Base-by-base conservation (phyloP, 805 yeast species). In the Lipomyces anomalus region DNA sequence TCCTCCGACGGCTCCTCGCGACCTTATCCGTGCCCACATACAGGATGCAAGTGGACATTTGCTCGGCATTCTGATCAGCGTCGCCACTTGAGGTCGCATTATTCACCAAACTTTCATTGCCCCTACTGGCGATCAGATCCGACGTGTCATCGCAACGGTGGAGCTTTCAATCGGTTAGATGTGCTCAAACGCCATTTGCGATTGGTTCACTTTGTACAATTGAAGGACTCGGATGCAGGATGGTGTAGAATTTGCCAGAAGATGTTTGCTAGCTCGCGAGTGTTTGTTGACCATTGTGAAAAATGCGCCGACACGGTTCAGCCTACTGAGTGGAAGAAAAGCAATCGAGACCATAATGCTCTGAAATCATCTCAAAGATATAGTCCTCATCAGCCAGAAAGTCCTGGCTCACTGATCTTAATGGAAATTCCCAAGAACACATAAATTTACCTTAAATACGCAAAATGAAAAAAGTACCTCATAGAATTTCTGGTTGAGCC, bases 61-160 rank as follows among this genome's bases (percentile, higher is more conserved):
- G 73, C 78, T 6, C 69, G 90, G 35, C 79, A 75, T 43, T 75
- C 83, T 41, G 90, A 83, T 60, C 73, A 80, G 56, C 71, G 83
- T 35, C 70, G 90, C 43, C 90, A 83, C 58, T 53, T 73, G 17
- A 73, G 81, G 51, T 79, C 85, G 2, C 90, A 83, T 58, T 70
- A 72, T 35, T 71, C 75, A 40, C 89, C 89, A 2, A 72, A 71
- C 47, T 78, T 78, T 57, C 80, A 76, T 52, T 83, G 90, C 59
- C 90, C 90, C 2, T 83, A 72, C 64, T 82, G 84, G 84, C 70
- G 71, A 44, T 68, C 72, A 22, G 84, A 79, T 54, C 78, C 81
- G 3, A 75, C 83, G 4, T 83, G 89, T 60, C 92, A 83, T 61
- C 70, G 83, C 44, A 82, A 81, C 53, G 85, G 83, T 18, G 89